These are phyloP conservation scores for Alternaria brassicae DNA, from an alignment of 2,329 filamentous ascomycete genomes.

Conservation along the genomic window DNA sequence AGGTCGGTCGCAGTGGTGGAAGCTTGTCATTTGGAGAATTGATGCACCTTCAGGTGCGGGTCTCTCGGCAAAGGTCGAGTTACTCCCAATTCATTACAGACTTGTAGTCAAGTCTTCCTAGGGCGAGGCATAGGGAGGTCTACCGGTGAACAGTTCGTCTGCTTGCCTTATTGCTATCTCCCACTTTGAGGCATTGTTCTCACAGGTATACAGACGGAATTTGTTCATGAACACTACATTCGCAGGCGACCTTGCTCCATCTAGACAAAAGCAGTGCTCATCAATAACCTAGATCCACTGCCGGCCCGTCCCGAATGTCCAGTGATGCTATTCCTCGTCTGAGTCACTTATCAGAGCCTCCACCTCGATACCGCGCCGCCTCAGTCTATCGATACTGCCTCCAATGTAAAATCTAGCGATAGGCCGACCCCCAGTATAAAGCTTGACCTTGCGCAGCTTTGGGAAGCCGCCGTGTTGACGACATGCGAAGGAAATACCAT, in stretches of 20 bases:
- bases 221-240: not conserved
- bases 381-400: not conserved
- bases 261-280: not conserved
- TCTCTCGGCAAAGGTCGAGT: not conserved
- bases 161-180: not conserved
- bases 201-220: not conserved
- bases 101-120: not conserved
- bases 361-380: not conserved
- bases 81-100: not conserved
- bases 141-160: not conserved
- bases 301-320: not conserved
- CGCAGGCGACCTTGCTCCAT: not conserved
- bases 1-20: not conserved
- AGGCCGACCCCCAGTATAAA: not conserved
- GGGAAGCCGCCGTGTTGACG: not conserved
- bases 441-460: not conserved
- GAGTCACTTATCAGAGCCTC: not conserved
- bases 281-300: not conserved
- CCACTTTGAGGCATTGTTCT: not conserved
- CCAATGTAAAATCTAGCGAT: not conserved
- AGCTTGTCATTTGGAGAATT: constrained; percentile 8
- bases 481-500: not conserved
- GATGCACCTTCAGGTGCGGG: not conserved
- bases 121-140: not conserved
- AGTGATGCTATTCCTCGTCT: not conserved